These are phyloP conservation scores for Lactarius vividus DNA, from an alignment of 768 basidiomycete genomes.

Conservation along the genomic window DNA sequence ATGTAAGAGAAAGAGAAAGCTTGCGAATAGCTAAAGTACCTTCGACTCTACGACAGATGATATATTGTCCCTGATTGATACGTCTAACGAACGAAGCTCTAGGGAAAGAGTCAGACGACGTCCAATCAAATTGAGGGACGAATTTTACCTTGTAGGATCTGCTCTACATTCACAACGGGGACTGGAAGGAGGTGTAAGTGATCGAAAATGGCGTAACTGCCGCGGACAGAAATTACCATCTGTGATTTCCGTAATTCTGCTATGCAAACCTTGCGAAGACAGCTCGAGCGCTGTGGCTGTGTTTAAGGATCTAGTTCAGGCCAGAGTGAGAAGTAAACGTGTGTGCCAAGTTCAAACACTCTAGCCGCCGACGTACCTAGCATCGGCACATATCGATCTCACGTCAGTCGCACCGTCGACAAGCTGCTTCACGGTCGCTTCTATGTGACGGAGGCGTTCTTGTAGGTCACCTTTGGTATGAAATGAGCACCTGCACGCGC, in stretches of 20 bases:
- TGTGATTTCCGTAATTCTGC: slow-evolving; percentile 2
- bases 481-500: background rate
- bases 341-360: background rate
- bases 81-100: slow-evolving; percentile 19
- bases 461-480: slow-evolving; percentile 31
- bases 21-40: slow-evolving; percentile 3
- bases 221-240: background rate
- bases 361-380: background rate
- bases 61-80: slow-evolving; percentile 12
- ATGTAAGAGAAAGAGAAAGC: slow-evolving; percentile 7
- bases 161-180: slow-evolving; percentile 49
- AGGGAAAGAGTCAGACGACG: background rate
- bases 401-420: slow-evolving; percentile 16
- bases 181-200: slow-evolving; percentile 30
- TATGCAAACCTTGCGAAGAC: slow-evolving; percentile 5
- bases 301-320: slow-evolving; percentile 16
- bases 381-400: background rate
- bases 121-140: background rate
- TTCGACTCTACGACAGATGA: slow-evolving; percentile 13
- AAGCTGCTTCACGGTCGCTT: slow-evolving; percentile 13
- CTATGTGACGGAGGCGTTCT: slow-evolving; percentile 55
- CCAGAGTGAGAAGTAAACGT: background rate
- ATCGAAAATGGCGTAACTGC: background rate
- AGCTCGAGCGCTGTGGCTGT: slow-evolving; percentile 12
- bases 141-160: slow-evolving; percentile 50